These are phyloP conservation scores for Coemansia sp. DNA, from an alignment of 192 early-diverging fungal species.

Conservation along the genomic window DNA sequence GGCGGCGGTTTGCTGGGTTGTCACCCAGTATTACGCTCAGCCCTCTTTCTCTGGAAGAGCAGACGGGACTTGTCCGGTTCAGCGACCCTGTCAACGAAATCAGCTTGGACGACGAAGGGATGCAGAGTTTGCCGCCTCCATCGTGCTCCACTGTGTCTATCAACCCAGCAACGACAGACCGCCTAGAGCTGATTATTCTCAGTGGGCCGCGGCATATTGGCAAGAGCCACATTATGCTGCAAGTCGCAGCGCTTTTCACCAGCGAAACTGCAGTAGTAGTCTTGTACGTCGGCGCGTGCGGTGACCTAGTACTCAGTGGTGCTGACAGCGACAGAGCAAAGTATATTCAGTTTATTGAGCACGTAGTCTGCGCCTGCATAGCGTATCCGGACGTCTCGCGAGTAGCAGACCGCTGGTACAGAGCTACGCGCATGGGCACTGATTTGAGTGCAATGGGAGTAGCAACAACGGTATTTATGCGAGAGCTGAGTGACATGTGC, in stretches of 20 bases:
- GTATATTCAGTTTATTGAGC: conserved; percentile 27
- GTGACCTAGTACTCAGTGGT: conserved; percentile 13
- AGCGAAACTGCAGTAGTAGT: conserved; percentile 25
- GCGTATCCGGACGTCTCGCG: conserved; percentile 1
- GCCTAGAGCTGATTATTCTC: conserved; percentile 16
- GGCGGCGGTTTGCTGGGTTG: conserved; percentile 8
- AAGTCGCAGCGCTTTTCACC: conserved; percentile 22
- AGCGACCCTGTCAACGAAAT: conserved; percentile 8
- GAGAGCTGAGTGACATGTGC: conserved; percentile 7
- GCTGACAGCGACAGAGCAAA: conserved; percentile 4
- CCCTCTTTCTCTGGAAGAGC: not conserved
- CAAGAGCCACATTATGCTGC: conserved; percentile 38
- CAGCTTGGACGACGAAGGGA: not conserved
- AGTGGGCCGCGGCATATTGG: conserved; percentile 34
- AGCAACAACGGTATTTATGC: conserved; percentile 14
- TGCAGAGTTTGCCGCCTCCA: not conserved
- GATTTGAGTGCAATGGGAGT: not conserved
- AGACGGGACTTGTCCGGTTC: conserved; percentile 1
- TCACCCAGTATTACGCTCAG: not conserved
- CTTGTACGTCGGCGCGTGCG: conserved; percentile 18
- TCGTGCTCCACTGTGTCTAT: not conserved
- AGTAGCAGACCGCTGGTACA: conserved; percentile 26
- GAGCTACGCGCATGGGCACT: conserved; percentile 15
- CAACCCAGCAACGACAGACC: not conserved
- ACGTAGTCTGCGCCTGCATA: conserved; percentile 18